phyloP scores from a whole-genome alignment of 441 rosid species.

The Viola pubescens region DNA sequence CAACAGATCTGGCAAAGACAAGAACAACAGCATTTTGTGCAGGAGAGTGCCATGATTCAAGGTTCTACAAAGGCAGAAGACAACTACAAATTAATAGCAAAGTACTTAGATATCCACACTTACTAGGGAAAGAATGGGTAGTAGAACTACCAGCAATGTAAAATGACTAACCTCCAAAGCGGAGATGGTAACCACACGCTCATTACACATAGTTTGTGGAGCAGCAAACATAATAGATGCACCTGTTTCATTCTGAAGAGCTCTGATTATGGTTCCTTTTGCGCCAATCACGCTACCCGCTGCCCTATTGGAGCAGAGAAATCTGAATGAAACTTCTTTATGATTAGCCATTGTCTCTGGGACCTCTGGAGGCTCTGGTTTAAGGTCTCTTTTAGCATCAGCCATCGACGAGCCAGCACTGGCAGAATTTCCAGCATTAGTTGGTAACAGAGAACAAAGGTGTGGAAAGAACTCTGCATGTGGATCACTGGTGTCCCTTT shows the following conservation, averaged over 20 bases:
- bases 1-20: conserved; percentile 52
- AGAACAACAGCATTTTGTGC: conserved; percentile 48
- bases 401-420: conserved; percentile 13
- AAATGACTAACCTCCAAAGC: conserved; percentile 44
- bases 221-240: conserved; percentile 43
- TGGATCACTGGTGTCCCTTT: conserved; percentile 27
- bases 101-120: not conserved
- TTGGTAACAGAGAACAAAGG: conserved; percentile 31
- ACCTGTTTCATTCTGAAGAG: conserved; percentile 48
- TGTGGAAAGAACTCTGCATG: conserved; percentile 46
- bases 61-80: conserved; percentile 28
- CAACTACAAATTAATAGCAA: conserved; percentile 5
- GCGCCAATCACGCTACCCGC: conserved; percentile 61
- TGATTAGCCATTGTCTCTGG: not conserved
- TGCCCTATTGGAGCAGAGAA: conserved; percentile 38
- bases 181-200: conserved; percentile 51
- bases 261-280: conserved; percentile 45
- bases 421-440: conserved; percentile 13
- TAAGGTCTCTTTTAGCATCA: conserved; percentile 19
- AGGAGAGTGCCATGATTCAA: conserved; percentile 42
- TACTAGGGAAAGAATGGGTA: not conserved
- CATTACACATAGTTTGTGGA: conserved; percentile 25
- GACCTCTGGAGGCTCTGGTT: conserved; percentile 8
- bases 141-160: not conserved
- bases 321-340: conserved; percentile 39